These are phyloP conservation scores for Fusarium sp. DNA, from an alignment of 2,329 filamentous ascomycete species.

Conservation along the genomic window DNA sequence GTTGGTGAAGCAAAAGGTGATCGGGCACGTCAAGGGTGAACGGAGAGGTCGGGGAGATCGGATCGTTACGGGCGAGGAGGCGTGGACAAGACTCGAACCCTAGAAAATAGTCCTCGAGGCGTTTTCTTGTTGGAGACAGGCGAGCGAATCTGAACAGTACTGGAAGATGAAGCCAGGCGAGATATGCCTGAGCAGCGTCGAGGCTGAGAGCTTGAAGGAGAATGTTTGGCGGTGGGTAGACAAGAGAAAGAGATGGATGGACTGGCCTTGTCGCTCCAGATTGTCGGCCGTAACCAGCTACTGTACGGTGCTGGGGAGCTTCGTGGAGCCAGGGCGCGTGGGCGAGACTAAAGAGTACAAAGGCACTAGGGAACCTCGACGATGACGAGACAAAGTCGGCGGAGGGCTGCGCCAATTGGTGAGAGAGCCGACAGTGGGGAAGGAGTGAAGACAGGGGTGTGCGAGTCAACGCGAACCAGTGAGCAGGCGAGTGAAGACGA, in stretches of 20 bases:
- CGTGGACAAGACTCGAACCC: slow-evolving; percentile 6
- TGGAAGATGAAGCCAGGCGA: slow-evolving; percentile 20
- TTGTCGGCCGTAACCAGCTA: slow-evolving; percentile 31
- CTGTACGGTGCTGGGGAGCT: slow-evolving; percentile 33
- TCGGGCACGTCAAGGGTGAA: slow-evolving; percentile 29
- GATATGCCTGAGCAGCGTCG: slow-evolving; percentile 24
- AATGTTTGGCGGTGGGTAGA: slow-evolving; percentile 38
- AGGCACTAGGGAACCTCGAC: slow-evolving; percentile 40
- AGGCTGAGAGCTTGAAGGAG: slow-evolving; percentile 37
- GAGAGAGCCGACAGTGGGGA: slow-evolving; percentile 37
- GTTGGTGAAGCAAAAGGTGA: slow-evolving; percentile 29
- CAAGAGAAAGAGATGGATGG: slow-evolving; percentile 36
- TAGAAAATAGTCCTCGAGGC: background rate
- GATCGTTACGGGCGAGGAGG: slow-evolving; percentile 24
- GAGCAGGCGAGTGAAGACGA: slow-evolving; percentile 26
- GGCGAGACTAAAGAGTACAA: slow-evolving; percentile 39
- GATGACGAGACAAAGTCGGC: slow-evolving; percentile 43
- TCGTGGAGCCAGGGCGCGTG: slow-evolving; percentile 39
- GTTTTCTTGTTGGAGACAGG: background rate
- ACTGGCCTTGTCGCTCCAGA: slow-evolving; percentile 37
- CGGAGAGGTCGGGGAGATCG: slow-evolving; percentile 28
- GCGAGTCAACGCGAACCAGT: slow-evolving; percentile 26
- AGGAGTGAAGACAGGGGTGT: slow-evolving; percentile 37
- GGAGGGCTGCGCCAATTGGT: slow-evolving; percentile 40
- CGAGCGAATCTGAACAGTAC: slow-evolving; percentile 5